Percentiles rank a stretch among this genome's conserved stretches.
phyloP scores from a whole-genome alignment of 2,329 filamentous ascomycete genomes.

The Beauveria varroae region DNA sequence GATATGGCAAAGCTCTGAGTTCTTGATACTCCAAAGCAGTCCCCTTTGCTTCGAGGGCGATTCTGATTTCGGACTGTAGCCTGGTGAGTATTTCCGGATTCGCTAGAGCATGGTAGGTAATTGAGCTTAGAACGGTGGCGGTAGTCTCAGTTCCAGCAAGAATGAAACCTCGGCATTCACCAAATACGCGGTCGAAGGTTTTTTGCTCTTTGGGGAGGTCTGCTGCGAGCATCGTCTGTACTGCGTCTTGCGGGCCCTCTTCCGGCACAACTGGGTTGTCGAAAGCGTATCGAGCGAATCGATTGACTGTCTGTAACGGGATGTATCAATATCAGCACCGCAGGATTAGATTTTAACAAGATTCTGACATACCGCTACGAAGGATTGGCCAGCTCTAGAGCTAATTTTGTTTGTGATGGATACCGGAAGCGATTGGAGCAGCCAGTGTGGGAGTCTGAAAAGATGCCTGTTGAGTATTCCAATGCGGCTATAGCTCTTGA shows the following conservation, averaged over 20 bases:
- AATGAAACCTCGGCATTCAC: background rate
- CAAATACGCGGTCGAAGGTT: background rate
- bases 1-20: background rate
- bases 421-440: background rate
- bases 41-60: background rate
- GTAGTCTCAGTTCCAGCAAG: background rate
- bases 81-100: background rate
- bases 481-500: background rate
- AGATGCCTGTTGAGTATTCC: background rate
- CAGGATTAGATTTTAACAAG: background rate
- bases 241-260: background rate
- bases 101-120: background rate
- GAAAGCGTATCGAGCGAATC: background rate
- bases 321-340: background rate
- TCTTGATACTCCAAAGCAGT: background rate
- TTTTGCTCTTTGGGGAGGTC: background rate
- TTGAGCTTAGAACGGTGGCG: background rate
- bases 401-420: background rate
- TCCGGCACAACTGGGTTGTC: background rate
- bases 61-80: background rate
- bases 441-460: background rate
- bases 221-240: background rate
- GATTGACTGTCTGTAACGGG: background rate
- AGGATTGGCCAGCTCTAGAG: background rate
- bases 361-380: background rate